These are phyloP conservation scores for Kodamaea alishanica DNA, from an alignment of 1,139 yeast species.

Conservation along the genomic window DNA sequence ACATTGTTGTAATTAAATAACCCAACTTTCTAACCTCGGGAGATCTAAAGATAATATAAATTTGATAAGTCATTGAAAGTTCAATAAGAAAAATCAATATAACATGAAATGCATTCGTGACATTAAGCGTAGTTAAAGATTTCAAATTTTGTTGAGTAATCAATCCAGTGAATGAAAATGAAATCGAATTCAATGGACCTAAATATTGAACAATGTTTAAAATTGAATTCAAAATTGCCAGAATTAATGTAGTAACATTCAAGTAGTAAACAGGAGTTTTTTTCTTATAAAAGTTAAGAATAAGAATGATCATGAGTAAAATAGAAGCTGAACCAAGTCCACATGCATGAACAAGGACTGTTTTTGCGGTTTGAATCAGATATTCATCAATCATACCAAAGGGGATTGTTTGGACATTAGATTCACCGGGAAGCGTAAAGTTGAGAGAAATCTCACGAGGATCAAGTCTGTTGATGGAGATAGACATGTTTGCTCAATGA, in stretches of 20 bases:
- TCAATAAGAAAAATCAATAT: constrained; percentile 59
- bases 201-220: constrained; percentile 53
- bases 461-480: constrained; percentile 1
- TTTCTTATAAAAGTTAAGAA: constrained; percentile 43
- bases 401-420: constrained; percentile 2
- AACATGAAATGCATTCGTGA: constrained; percentile 57
- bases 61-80: constrained; percentile 65
- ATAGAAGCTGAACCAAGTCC: constrained; percentile 29
- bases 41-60: constrained; percentile 59
- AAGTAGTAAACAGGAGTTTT: constrained; percentile 66
- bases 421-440: constrained; percentile 13
- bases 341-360: constrained; percentile 21
- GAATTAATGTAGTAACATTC: constrained; percentile 56
- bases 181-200: constrained; percentile 49
- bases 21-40: constrained; percentile 45
- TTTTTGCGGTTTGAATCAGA: constrained; percentile 7
- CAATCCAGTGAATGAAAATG: constrained; percentile 50
- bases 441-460: constrained; percentile 12
- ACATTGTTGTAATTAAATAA: constrained; percentile 32
- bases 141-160: constrained; percentile 15
- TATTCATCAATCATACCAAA: constrained; percentile 14
- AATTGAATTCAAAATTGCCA: constrained; percentile 55
- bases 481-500: not conserved
- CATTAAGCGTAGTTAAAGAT: constrained; percentile 17
- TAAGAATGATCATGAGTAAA: constrained; percentile 22